A percentile compares a stretch with the other conserved stretches of the same genome.
Conservation (phyloP, 257 asterid species). For the Solanum acaule region DNA sequence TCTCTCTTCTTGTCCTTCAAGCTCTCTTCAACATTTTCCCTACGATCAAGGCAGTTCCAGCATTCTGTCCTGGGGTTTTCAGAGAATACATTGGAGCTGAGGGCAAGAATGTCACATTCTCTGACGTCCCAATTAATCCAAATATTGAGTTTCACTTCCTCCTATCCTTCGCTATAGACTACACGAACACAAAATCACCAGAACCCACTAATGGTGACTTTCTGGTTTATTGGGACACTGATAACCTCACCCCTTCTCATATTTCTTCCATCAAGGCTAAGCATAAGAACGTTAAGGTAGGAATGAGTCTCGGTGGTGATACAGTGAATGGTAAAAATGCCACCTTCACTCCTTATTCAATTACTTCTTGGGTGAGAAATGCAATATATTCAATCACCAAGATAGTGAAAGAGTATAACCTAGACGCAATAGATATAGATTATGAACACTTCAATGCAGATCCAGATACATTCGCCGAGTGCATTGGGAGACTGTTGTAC, state of each 20-base stretch:
- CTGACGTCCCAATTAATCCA: slow-evolving; percentile 40
- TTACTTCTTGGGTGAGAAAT: slow-evolving; percentile 50
- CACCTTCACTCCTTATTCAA: slow-evolving; percentile 38
- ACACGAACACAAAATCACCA: slow-evolving; percentile 30
- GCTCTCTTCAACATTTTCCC: slow-evolving; percentile 4
- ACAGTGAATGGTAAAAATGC: slow-evolving; percentile 12
- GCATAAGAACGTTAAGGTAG: slow-evolving; percentile 50
- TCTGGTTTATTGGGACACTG: slow-evolving; percentile 44
- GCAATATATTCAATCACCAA: slow-evolving; percentile 45
- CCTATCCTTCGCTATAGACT: slow-evolving; percentile 67
- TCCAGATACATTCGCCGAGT: slow-evolving; percentile 64
- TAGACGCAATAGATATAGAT: slow-evolving; percentile 72
- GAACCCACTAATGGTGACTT: slow-evolving; percentile 58
- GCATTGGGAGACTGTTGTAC: slow-evolving; percentile 46
- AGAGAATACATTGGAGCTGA: slow-evolving; percentile 73
- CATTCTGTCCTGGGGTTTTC: slow-evolving; percentile 31
- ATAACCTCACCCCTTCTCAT: slow-evolving; percentile 43
- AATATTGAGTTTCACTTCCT: slow-evolving; percentile 48
- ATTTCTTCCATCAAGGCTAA: slow-evolving; percentile 46
- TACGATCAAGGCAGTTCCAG: slow-evolving; percentile 10
- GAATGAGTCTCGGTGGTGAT: slow-evolving; percentile 68
- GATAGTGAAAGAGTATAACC: slow-evolving; percentile 32
- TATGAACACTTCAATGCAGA: slow-evolving; percentile 62
- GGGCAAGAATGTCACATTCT: slow-evolving; percentile 28
- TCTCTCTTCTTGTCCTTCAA: slow-evolving; percentile 19